Evolutionary conservation across 192 early-diverging fungal species (phyloP).

Genomic region (Dimargaris xerosporica): DNA sequence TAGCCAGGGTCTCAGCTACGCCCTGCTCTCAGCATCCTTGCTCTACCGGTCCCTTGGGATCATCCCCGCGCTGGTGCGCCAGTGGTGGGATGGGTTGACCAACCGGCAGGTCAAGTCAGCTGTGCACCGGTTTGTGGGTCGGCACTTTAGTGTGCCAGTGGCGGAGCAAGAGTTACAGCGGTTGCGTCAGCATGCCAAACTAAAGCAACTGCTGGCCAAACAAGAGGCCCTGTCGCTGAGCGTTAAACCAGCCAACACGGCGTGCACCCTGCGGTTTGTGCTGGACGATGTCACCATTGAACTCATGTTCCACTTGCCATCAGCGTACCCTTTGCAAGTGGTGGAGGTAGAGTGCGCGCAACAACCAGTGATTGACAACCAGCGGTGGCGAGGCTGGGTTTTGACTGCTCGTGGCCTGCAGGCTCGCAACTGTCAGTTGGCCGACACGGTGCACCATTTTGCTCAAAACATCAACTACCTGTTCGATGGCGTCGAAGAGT

Average conservation of each 20-base stretch:
- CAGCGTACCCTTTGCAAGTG: slow-evolving; percentile 27
- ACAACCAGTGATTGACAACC: slow-evolving; percentile 28
- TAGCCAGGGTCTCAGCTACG: neutral
- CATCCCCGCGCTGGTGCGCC: neutral
- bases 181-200: neutral
- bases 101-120: neutral
- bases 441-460: slow-evolving; percentile 63
- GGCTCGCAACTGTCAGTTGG: slow-evolving; percentile 62
- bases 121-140: neutral
- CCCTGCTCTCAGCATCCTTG: neutral
- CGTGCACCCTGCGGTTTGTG: slow-evolving; percentile 18
- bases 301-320: slow-evolving; percentile 26
- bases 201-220: neutral
- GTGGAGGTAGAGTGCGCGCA: slow-evolving; percentile 21
- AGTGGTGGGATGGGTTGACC: neutral
- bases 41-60: neutral
- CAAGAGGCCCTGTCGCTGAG: neutral
- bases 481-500: slow-evolving; percentile 95
- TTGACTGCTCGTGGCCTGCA: slow-evolving; percentile 32
- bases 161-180: neutral
- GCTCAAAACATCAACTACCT: slow-evolving; percentile 77
- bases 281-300: slow-evolving; percentile 30
- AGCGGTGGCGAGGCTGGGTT: slow-evolving; percentile 34
- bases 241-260: too few relatives aligned
- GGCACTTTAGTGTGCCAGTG: neutral